Base-by-base conservation (phyloP, 805 yeast genomes). In the Candida piceae region DNA sequence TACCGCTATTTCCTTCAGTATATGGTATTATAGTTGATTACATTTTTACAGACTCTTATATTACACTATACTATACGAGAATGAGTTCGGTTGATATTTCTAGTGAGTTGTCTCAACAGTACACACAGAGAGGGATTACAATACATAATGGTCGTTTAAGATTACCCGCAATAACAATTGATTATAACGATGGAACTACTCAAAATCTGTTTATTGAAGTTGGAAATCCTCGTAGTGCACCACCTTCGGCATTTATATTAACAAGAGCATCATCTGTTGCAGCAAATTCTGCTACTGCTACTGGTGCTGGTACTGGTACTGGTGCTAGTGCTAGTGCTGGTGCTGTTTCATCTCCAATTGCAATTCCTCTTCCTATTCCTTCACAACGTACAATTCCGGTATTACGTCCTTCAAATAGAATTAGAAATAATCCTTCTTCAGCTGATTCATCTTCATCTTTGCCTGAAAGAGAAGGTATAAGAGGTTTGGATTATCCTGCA, bases 401-500 rank as follows among this genome's bases (percentile, higher is more conserved):
- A 20, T 20, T 9, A 9, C 6, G 8, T 7, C 22, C 22, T 20
- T 7, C 22, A 20, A n/a, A n/a, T n/a, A n/a, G n/a, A n/a, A n/a
- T n/a, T n/a, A n/a, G n/a, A n/a, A n/a, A n/a, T 24, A 13, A 9
- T 24, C 5, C 16, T 10, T 21, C 40, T 26, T 17, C 38, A 4
- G 15, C 30, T 20, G 9, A 22, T 10, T 15, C 30, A 36, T 4
- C 29, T 16, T 12, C 28, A 29, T 13, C 35, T 5, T 10, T 31
- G 4, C 13, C 23, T 15, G 21, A 16, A 27, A 16, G 39, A 35
- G 26, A 34, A 29, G 58, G 58, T 1, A 38, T 55, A n/a, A 48
- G 64, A 28, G 65, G 66, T 2, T 16, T 61, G 12, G 66, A 62
- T 35, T 57, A 44, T 35, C 66, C 67, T 5, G 63, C 64, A 1